Evolutionary conservation across 805 yeast genomes (phyloP).

Genomic region (Yamadazyma kitorensis): DNA sequence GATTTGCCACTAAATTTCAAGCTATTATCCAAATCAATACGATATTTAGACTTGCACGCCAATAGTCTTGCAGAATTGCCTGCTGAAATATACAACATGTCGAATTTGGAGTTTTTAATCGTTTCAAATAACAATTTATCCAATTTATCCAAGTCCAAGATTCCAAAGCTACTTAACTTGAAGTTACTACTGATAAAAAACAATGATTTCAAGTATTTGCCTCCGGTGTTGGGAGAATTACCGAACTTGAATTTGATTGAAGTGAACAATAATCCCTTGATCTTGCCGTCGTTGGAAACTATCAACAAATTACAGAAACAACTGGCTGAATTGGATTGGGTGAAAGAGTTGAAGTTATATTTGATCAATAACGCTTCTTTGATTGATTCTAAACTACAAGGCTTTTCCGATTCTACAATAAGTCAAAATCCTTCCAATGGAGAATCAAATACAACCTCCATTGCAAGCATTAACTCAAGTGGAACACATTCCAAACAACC

Average conservation of each 20-base stretch:
- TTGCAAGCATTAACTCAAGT: background rate
- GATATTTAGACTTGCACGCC: slow-evolving; percentile 64
- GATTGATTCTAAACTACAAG: slow-evolving; percentile 28
- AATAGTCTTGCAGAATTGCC: slow-evolving; percentile 60
- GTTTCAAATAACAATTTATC: slow-evolving; percentile 54
- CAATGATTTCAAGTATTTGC: slow-evolving; percentile 55
- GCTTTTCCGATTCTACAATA: slow-evolving; percentile 3
- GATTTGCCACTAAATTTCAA: slow-evolving; percentile 48
- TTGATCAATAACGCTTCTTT: slow-evolving; percentile 31
- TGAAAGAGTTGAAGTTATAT: slow-evolving; percentile 37
- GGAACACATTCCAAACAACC: slow-evolving; percentile 6
- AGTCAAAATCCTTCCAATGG: background rate
- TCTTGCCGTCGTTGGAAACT: slow-evolving; percentile 42
- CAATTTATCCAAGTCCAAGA: slow-evolving; percentile 43
- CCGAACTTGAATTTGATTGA: slow-evolving; percentile 55
- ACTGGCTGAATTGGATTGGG: slow-evolving; percentile 45
- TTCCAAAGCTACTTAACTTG: slow-evolving; percentile 42
- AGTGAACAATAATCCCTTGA: slow-evolving; percentile 59
- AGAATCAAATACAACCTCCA: no score
- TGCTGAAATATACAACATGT: slow-evolving; percentile 25
- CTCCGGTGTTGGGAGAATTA: slow-evolving; percentile 51
- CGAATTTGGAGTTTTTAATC: slow-evolving; percentile 61
- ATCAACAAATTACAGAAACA: slow-evolving; percentile 33
- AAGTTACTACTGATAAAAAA: slow-evolving; percentile 60
- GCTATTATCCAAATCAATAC: slow-evolving; percentile 40